Base-by-base conservation (phyloP, 345 rosid genomes). In the Aquilaria sinensis region DNA sequence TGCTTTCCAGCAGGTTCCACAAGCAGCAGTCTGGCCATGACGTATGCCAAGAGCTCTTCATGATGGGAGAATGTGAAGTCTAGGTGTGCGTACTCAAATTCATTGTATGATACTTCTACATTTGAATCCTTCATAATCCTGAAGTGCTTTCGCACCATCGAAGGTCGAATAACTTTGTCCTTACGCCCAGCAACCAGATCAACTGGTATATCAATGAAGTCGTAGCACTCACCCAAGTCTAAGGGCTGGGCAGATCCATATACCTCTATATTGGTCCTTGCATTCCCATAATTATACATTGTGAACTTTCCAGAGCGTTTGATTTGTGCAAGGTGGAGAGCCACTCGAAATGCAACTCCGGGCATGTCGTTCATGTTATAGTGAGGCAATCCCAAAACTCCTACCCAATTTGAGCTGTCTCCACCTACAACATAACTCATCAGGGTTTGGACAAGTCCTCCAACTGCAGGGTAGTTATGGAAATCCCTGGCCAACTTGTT, bases 341-440 rank as follows among this genome's bases (percentile, higher is more conserved):
- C 89, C 53, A 84, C 82, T 2, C 62, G 72, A 30, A 79, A 71
- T 2, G 89, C 71, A 55, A 84, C 76, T 37, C 89, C 89, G 0
- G 86, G 86, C 86, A 84, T 84, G 70, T 84, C 89, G 53, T 84
- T 81, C 86, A 84, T 84, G 69, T 84, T 84, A 67, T 81, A 84
- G 74, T 81, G 89, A 0, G 89, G 84, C 62, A 77, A 56, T 3
- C 89, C 86, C 63, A 84, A 61, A 41, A 79, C 83, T 13, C 89
- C 89, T 1, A 84, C 81, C 89, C 86, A 81, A 59, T 84, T 79
- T 47, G 89, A 84, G 79, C 82, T 84, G 62, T 84, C 89, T 31
- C 89, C 86, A 5, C 89, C 86, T 0, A 74, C 74, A 13, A 70
- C 70, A 31, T 84, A 81, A 57, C 89, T 65, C 79, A 84, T 84